These are phyloP conservation scores for Emydomyces testavorans DNA, from an alignment of 2,329 filamentous ascomycete species.

Conservation along the genomic window DNA sequence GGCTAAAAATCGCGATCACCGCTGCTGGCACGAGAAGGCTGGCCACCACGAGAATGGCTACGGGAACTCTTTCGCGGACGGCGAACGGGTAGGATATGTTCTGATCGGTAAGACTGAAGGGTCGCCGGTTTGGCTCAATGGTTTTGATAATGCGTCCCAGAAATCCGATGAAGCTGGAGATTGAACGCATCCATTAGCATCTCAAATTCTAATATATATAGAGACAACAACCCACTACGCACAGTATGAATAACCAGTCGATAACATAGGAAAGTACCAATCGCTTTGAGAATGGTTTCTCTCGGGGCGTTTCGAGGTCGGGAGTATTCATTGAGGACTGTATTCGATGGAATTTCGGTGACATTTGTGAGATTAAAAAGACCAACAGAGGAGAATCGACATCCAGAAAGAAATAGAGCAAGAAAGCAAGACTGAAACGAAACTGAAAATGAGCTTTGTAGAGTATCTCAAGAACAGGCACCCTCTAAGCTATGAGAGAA, in stretches of 20 bases:
- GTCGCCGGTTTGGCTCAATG: constrained; percentile 53
- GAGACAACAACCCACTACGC: constrained; percentile 18
- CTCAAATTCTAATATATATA: background rate
- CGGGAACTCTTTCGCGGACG: constrained; percentile 59
- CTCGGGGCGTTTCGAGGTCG: background rate
- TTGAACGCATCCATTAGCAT: background rate
- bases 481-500: too few relatives aligned
- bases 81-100: constrained; percentile 69
- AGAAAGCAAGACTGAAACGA: background rate
- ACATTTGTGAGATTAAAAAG: too few relatives aligned
- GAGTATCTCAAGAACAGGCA: too few relatives aligned
- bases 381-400: background rate
- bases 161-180: constrained; percentile 42
- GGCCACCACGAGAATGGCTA: constrained; percentile 53
- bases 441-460: background rate
- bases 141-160: constrained; percentile 50
- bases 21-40: constrained; percentile 52
- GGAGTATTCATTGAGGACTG: constrained; percentile 7
- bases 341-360: background rate
- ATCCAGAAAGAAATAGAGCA: background rate
- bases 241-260: constrained; percentile 62
- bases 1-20: constrained; percentile 56
- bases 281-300: constrained; percentile 34
- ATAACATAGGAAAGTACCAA: constrained; percentile 56
- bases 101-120: constrained; percentile 61